phyloP scores from a whole-genome alignment of 2,329 filamentous ascomycete species.

The Aureobasidium sp. region DNA sequence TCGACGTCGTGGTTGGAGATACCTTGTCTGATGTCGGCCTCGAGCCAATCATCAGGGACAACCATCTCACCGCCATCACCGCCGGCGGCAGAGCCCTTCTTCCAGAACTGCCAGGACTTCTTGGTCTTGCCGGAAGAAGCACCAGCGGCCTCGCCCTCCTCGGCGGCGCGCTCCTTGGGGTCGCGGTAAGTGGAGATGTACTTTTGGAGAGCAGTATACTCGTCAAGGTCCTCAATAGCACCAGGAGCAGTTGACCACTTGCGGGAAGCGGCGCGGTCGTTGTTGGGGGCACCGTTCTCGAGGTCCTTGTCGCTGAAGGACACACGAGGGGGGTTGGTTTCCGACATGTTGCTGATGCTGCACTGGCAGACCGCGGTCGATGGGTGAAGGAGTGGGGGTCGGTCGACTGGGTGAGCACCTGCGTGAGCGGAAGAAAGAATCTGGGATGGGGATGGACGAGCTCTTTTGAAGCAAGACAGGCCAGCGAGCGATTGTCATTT shows the following conservation, averaged over 20 bases:
- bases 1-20: slow-evolving; percentile 55
- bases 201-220: slow-evolving; percentile 59
- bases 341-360: slow-evolving; percentile 28
- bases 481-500: slow-evolving; percentile 11
- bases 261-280: slow-evolving; percentile 28
- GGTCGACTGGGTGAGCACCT: slow-evolving; percentile 16
- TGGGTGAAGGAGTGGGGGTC: slow-evolving; percentile 9
- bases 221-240: slow-evolving; percentile 47
- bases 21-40: slow-evolving; percentile 61
- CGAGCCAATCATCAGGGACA: slow-evolving; percentile 61
- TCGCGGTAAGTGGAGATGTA: slow-evolving; percentile 63
- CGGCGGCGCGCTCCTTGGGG: slow-evolving; percentile 44
- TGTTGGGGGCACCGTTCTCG: slow-evolving; percentile 29
- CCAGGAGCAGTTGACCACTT: slow-evolving; percentile 35
- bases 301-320: slow-evolving; percentile 35
- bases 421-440: slow-evolving; percentile 16
- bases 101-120: slow-evolving; percentile 55
- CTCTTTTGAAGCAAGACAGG: slow-evolving; percentile 17
- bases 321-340: slow-evolving; percentile 27
- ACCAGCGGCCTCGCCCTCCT: slow-evolving; percentile 34
- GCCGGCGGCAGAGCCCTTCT: slow-evolving; percentile 28
- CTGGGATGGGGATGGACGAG: slow-evolving; percentile 8
- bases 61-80: slow-evolving; percentile 31
- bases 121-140: slow-evolving; percentile 42
- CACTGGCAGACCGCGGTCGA: slow-evolving; percentile 15